A percentile compares a stretch with the other conserved stretches of the same genome.
These are phyloP conservation scores for Rasamsonia emersonii DNA, from an alignment of 2,329 filamentous ascomycete genomes.

Conservation along the genomic window DNA sequence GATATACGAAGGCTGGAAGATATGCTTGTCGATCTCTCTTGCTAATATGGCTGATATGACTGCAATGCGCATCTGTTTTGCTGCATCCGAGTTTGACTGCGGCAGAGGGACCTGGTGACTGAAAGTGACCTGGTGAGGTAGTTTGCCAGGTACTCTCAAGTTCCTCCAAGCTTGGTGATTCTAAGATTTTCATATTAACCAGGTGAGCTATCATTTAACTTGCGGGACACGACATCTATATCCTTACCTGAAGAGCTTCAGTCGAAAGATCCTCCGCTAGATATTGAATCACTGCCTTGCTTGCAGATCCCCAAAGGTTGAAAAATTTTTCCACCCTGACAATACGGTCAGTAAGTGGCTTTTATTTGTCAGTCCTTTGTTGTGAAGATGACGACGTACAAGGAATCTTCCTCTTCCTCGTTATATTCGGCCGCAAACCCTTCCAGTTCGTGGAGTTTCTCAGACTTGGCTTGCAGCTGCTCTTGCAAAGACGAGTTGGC, in stretches of 20 bases:
- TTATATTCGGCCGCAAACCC: not conserved
- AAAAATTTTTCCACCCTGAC: conserved; percentile 2
- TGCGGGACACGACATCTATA: too few relatives aligned
- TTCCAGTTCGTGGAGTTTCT: conserved; percentile 1
- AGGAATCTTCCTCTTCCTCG: not conserved
- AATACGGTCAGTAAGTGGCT: not conserved
- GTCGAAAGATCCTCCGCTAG: not conserved
- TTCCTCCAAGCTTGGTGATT: conserved; percentile 3
- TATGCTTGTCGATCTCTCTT: conserved; percentile 17
- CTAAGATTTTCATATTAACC: not conserved
- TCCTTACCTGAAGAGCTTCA: conserved; percentile 3
- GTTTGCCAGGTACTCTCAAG: not conserved
- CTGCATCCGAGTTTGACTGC: conserved; percentile 19
- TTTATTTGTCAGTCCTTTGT: conserved; percentile 1
- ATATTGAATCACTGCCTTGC: not conserved
- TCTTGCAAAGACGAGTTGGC: not conserved
- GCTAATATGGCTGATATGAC: conserved; percentile 21
- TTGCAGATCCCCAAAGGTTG: not conserved
- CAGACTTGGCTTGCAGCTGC: not conserved
- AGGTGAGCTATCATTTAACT: too few relatives aligned
- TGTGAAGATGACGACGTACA: conserved; percentile 3
- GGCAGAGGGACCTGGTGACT: conserved; percentile 23
- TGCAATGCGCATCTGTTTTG: conserved; percentile 27
- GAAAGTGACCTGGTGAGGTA: conserved; percentile 18
- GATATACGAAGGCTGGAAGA: conserved; percentile 28